These are phyloP conservation scores for Yamadazyma atlantica DNA, from an alignment of 1,139 yeast genomes.

Conservation along the genomic window DNA sequence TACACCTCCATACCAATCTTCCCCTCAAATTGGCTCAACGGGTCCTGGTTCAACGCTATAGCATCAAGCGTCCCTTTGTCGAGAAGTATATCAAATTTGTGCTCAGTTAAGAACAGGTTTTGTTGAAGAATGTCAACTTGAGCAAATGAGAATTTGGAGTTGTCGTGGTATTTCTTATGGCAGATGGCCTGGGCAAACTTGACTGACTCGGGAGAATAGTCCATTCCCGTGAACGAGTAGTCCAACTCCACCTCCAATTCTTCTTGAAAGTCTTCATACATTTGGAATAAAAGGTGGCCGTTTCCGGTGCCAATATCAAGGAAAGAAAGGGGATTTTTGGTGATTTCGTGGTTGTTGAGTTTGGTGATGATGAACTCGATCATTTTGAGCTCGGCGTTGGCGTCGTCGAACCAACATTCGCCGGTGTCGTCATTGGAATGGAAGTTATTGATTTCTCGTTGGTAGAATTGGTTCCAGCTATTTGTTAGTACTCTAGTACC, in stretches of 20 bases:
- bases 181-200: slow-evolving; percentile 67
- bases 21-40: slow-evolving; percentile 38
- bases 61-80: slow-evolving; percentile 98
- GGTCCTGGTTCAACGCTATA: slow-evolving; percentile 75
- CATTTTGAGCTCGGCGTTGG: slow-evolving; percentile 85
- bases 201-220: slow-evolving; percentile 79
- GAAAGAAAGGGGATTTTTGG: slow-evolving; percentile 31
- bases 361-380: slow-evolving; percentile 54
- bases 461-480: slow-evolving; percentile 87
- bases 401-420: slow-evolving; percentile 94
- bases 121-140: slow-evolving; percentile 47
- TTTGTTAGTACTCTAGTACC: too few species aligned
- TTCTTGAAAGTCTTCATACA: slow-evolving; percentile 52
- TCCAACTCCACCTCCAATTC: slow-evolving; percentile 33
- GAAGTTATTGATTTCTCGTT: slow-evolving; percentile 69
- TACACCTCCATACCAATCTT: slow-evolving; percentile 62
- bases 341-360: slow-evolving; percentile 25
- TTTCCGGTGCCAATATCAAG: slow-evolving; percentile 95
- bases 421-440: slow-evolving; percentile 81
- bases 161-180: slow-evolving; percentile 29
- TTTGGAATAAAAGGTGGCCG: slow-evolving; percentile 78
- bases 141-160: slow-evolving; percentile 39
- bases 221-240: slow-evolving; percentile 64
- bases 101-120: slow-evolving; percentile 29
- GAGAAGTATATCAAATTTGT: slow-evolving; percentile 64